Percentiles rank a stretch among this genome's conserved stretches.
Conservation (phyloP, 495 filamentous ascomycete species). For the Cenococcum geophilum region DNA sequence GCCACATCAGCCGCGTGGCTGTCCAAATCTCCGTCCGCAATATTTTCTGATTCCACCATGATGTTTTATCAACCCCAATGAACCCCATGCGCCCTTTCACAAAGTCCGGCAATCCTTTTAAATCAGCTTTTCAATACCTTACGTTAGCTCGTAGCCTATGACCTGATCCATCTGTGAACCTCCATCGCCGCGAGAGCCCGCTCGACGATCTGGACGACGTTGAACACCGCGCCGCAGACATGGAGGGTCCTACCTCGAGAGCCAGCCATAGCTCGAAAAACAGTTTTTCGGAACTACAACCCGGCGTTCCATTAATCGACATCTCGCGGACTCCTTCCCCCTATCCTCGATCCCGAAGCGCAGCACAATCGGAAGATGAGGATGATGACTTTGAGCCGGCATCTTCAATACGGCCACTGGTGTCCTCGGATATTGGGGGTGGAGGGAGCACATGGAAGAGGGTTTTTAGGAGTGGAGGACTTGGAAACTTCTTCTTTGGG, state of each 20-base stretch:
- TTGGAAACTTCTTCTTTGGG: constrained; percentile 47
- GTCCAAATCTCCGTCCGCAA: too few species aligned
- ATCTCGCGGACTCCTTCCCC: constrained; percentile 41
- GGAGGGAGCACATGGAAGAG: constrained; percentile 29
- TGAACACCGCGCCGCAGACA: constrained; percentile 19
- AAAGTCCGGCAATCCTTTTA: constrained; percentile 29
- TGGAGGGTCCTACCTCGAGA: constrained; percentile 19
- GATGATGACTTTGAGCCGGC: constrained; percentile 34
- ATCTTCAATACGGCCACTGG: constrained; percentile 23
- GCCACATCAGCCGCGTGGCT: too few species aligned
- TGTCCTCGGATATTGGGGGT: constrained; percentile 25
- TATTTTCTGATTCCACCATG: not conserved
- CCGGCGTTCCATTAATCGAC: constrained; percentile 38
- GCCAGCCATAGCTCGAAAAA: constrained; percentile 29
- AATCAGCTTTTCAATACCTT: constrained; percentile 41
- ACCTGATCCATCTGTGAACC: constrained; percentile 20
- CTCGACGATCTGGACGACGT: constrained; percentile 29
- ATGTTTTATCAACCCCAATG: not conserved
- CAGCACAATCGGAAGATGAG: constrained; percentile 40
- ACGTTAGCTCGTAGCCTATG: constrained; percentile 11
- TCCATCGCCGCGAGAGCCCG: constrained; percentile 22
- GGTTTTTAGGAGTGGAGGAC: constrained; percentile 39
- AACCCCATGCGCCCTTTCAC: constrained; percentile 22
- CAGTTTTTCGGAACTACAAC: constrained; percentile 23
- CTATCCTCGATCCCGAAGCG: constrained; percentile 35